A percentile compares a stretch with the other conserved stretches of the same genome.
Evolutionary conservation across 495 filamentous ascomycete species (phyloP).

Genomic region (Sporormia fimetaria): DNA sequence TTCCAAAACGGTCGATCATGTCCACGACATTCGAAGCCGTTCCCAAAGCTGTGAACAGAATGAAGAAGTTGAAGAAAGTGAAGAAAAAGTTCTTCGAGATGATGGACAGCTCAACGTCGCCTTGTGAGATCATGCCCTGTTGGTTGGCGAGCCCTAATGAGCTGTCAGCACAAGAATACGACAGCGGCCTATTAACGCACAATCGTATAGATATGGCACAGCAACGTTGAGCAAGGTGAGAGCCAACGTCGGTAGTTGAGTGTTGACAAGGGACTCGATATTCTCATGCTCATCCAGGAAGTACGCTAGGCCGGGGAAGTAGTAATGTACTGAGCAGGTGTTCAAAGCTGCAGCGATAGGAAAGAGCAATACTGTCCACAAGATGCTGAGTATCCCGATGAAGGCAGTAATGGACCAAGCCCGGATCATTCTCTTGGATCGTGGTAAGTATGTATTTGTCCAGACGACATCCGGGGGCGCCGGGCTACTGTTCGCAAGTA

Average conservation of each 20-base stretch:
- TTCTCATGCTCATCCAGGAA: conserved; percentile 55
- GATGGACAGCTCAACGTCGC: conserved; percentile 86
- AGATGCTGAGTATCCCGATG: conserved; percentile 67
- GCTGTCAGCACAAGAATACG: background rate
- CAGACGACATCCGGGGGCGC: conserved; percentile 83
- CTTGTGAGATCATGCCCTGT: conserved; percentile 90
- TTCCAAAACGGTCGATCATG: conserved; percentile 57
- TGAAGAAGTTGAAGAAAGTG: conserved; percentile 96
- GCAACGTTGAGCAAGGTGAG: conserved; percentile 77
- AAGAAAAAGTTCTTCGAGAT: conserved; percentile 99
- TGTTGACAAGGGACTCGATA: conserved; percentile 65
- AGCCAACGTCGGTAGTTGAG: conserved; percentile 72
- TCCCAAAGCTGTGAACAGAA: conserved; percentile 85
- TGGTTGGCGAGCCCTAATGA: conserved; percentile 57
- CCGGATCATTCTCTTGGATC: conserved; percentile 56
- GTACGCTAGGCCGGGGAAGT: conserved; percentile 60
- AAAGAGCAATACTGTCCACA: conserved; percentile 83
- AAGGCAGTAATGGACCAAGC: conserved; percentile 74
- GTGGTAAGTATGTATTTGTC: conserved; percentile 83
- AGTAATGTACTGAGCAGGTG: conserved; percentile 59
- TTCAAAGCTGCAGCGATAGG: conserved; percentile 67
- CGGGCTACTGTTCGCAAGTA: conserved; percentile 78
- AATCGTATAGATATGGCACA: conserved; percentile 92
- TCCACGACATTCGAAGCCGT: conserved; percentile 59
- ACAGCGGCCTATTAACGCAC: conserved; percentile 33